These are phyloP conservation scores for Trichoderma atrobrunneum DNA, from an alignment of 2,329 filamentous ascomycete genomes.

Conservation along the genomic window DNA sequence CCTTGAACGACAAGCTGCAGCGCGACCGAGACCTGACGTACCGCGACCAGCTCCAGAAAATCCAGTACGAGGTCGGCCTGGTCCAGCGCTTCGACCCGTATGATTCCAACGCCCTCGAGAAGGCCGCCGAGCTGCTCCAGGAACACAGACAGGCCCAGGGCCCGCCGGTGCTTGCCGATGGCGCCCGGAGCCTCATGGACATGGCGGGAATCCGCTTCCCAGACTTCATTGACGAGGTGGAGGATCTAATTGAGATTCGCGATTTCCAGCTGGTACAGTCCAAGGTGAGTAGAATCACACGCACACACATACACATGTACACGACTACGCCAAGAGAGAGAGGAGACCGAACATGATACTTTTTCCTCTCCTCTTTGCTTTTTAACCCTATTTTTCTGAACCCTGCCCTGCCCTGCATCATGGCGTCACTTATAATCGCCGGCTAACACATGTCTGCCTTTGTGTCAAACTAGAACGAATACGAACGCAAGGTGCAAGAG, in stretches of 20 bases:
- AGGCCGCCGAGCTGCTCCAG: slow-evolving; percentile 62
- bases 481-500: slow-evolving; percentile 59
- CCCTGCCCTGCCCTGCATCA: not conserved
- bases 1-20: slow-evolving; percentile 73
- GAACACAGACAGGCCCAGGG: slow-evolving; percentile 49
- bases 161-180: slow-evolving; percentile 38
- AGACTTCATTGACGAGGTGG: slow-evolving; percentile 81
- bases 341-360: not conserved
- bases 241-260: slow-evolving; percentile 81
- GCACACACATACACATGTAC: not conserved
- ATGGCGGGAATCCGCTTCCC: slow-evolving; percentile 83
- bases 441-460: not conserved
- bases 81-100: slow-evolving; percentile 86
- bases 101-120: slow-evolving; percentile 66
- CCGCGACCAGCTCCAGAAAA: slow-evolving; percentile 81
- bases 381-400: not conserved
- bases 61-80: slow-evolving; percentile 87
- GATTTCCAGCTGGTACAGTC: slow-evolving; percentile 80
- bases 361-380: not conserved
- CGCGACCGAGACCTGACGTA: slow-evolving; percentile 81
- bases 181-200: slow-evolving; percentile 57
- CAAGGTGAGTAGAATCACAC: slow-evolving; percentile 58
- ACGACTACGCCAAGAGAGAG: not conserved
- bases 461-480: slow-evolving; percentile 50
- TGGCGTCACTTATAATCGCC: slow-evolving; percentile 1